These are phyloP conservation scores for Boletus pseudopeckii DNA, from an alignment of 768 basidiomycete genomes.

Conservation along the genomic window DNA sequence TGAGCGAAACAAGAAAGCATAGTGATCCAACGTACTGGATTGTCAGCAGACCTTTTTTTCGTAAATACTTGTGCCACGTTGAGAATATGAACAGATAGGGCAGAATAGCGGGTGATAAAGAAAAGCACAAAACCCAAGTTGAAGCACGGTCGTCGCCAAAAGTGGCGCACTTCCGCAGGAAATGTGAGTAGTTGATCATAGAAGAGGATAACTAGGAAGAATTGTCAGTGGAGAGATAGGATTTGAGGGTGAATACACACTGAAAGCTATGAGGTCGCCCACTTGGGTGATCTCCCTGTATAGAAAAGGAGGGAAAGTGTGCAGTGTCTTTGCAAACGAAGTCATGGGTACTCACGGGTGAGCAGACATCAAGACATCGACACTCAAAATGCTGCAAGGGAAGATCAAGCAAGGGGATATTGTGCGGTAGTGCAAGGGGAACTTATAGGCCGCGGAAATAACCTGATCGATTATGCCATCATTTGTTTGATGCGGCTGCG, in stretches of 20 bases:
- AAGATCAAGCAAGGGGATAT: not conserved
- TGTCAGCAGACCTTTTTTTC: not conserved
- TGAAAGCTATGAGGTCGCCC: not conserved
- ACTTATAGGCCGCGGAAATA: too few relatives aligned
- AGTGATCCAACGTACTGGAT: not conserved
- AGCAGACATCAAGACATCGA: not conserved
- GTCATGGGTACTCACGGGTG: not conserved
- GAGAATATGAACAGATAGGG: slow-evolving; percentile 38
- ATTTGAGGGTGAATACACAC: not conserved
- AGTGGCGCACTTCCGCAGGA: slow-evolving; percentile 38
- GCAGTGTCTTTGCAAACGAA: too few relatives aligned
- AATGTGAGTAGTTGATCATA: slow-evolving; percentile 50
- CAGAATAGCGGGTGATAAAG: slow-evolving; percentile 41
- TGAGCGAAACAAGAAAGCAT: not conserved
- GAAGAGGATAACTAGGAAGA: slow-evolving; percentile 28
- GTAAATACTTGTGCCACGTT: slow-evolving; percentile 36
- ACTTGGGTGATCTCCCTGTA: not conserved
- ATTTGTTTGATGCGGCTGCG: too few relatives aligned
- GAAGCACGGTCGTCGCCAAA: slow-evolving; percentile 37
- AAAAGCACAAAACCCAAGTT: slow-evolving; percentile 38
- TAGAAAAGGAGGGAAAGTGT: not conserved
- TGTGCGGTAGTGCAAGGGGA: not conserved
- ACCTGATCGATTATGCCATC: too few relatives aligned
- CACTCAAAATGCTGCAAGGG: not conserved
- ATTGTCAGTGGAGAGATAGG: not conserved